Percentiles rank a stretch among this genome's conserved stretches.
phyloP scores from a whole-genome alignment of 371 early-diverging fungal genomes.

The Syncephalastrum contaminatum region DNA sequence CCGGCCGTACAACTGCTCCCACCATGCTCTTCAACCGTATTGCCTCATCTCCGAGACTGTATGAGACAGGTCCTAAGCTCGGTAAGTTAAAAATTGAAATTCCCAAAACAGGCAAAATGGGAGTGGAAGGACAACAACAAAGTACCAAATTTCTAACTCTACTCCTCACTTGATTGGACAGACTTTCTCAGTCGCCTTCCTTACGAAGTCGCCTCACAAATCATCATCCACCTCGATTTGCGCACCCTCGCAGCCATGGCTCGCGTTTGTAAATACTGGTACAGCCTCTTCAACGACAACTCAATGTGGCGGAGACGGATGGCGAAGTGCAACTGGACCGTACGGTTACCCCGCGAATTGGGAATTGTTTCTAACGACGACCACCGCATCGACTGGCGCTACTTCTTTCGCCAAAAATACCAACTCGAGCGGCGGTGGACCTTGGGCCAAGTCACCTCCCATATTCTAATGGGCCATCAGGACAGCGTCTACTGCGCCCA shows the following conservation, averaged over 20 bases:
- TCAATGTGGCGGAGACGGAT: constrained; percentile 1
- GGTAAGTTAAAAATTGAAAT: too few species aligned
- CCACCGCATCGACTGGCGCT: constrained; percentile 25
- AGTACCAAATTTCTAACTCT: too few species aligned
- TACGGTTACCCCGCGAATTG: constrained; percentile 8
- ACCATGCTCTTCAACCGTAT: too few species aligned
- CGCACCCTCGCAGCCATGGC: not conserved
- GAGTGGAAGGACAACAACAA: too few species aligned
- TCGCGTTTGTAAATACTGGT: constrained; percentile 1
- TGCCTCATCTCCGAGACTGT: too few species aligned
- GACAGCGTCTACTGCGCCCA: constrained; percentile 97
- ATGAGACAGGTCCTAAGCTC: too few species aligned
- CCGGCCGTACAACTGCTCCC: too few species aligned
- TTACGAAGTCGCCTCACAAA: constrained; percentile 18
- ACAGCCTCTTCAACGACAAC: not conserved
- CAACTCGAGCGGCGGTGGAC: constrained; percentile 40
- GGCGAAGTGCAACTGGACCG: not conserved
- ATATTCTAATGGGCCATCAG: constrained; percentile 73
- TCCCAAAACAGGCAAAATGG: too few species aligned
- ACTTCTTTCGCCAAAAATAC: constrained; percentile 35
- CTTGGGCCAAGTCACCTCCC: constrained; percentile 30
- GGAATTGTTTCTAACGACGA: not conserved
- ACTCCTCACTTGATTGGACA: not conserved
- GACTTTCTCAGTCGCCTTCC: constrained; percentile 21
- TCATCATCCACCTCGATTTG: constrained; percentile 14